Conservation (phyloP, 2,329 filamentous ascomycete species). For the Aspergillus calidoustus region DNA sequence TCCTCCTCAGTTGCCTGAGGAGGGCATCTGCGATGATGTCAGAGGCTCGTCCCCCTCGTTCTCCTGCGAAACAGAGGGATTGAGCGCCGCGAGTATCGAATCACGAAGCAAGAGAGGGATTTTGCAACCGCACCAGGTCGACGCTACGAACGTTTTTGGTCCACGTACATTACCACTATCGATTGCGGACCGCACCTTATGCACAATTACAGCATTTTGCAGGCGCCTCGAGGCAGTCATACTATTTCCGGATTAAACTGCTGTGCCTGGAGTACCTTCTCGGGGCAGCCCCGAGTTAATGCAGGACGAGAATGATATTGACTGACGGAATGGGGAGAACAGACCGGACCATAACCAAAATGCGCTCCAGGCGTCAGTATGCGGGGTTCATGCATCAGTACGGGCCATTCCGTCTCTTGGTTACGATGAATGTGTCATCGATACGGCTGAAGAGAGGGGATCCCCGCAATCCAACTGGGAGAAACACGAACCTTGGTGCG, state of each 20-base stretch:
- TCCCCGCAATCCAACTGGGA: not conserved
- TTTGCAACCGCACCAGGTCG: not conserved
- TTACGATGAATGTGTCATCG: not conserved
- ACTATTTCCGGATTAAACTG: conserved; percentile 4
- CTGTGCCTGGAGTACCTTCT: conserved; percentile 1
- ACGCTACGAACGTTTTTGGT: conserved; percentile 23
- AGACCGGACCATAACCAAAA: not conserved
- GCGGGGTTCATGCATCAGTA: not conserved
- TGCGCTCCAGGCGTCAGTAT: not conserved
- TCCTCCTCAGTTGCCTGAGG: not conserved
- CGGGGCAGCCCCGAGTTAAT: conserved; percentile 1
- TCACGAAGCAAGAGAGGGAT: not conserved
- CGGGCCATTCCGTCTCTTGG: not conserved
- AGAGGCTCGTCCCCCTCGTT: conserved; percentile 1
- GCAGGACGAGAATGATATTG: conserved; percentile 9
- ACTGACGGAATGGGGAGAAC: not conserved
- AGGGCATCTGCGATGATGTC: conserved; percentile 27
- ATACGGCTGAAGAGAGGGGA: not conserved
- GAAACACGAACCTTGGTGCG: not conserved
- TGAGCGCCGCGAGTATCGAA: not conserved
- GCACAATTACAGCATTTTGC: conserved; percentile 33
- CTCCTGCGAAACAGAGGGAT: not conserved
- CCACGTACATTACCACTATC: conserved; percentile 27
- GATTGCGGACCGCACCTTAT: conserved; percentile 16
- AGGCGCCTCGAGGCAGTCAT: conserved; percentile 17